Base-by-base conservation (phyloP, 495 filamentous ascomycete genomes). In the Parathielavia hyrcaniae region DNA sequence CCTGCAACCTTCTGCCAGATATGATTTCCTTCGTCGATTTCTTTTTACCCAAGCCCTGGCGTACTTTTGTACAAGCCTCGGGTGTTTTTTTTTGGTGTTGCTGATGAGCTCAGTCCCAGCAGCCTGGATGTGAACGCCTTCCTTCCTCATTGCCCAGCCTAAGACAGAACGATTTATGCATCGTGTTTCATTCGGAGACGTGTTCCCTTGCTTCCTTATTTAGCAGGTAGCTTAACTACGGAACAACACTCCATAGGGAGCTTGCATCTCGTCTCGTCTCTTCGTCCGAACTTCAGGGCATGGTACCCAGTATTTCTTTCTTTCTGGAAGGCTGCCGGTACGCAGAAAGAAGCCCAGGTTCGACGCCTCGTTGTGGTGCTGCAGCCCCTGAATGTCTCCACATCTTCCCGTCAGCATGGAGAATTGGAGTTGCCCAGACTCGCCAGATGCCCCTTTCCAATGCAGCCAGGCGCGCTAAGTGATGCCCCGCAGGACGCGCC, bases 361-460 rank as follows among this genome's bases (percentile, higher is more conserved):
- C 35, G 0, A 30, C 12, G 36, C 1, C 48, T 34, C 20, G 2
- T 9, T 14, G 23, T 30, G 11, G 10, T 26, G 20, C 19, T 19
- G 39, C 34, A 2, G 4, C 2, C 38, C 36, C 22, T n/a, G n/a
- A 12, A 4, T 30, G 22, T 57, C 46, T 19, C 46, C 55, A 59
- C 56, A 59, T n/a, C 47, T 14, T 51, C 10, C n/a, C n/a, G n/a
- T n/a, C n/a, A n/a, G n/a, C n/a, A n/a, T n/a, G n/a, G n/a, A n/a
- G n/a, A n/a, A 3, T 10, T 22, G 16, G n/a, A 12, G 12, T 14
- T 22, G 19, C n/a, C n/a, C n/a, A n/a, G n/a, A n/a, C n/a, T n/a
- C n/a, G n/a, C 2, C 40, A n/a, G 26, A 30, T 53, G 54, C 58
- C 52, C 58, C 58, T 61, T 56, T 61, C 47, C 39, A 55, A 46